phyloP scores from a whole-genome alignment of 1,284 basidiomycete species.

The Apiotrichum mycotoxinovorans region DNA sequence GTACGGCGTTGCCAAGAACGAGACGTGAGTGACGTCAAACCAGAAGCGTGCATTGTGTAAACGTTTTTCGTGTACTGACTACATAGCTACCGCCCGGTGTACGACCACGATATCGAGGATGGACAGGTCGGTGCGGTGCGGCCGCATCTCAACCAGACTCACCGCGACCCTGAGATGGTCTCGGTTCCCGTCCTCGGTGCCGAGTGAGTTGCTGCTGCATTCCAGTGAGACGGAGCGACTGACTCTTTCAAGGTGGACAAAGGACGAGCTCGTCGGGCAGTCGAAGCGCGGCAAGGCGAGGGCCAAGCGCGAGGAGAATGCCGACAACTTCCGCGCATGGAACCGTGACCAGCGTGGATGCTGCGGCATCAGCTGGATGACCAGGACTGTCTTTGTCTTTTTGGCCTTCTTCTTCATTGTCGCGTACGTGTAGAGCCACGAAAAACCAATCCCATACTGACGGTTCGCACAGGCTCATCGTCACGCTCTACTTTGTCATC shows the following conservation, averaged over 20 bases:
- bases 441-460: background rate
- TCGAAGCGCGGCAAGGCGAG: constrained; percentile 65
- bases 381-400: constrained; percentile 64
- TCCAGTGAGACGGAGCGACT: too few relatives aligned
- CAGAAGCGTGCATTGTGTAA: background rate
- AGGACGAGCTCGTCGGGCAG: constrained; percentile 68
- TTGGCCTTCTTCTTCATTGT: constrained; percentile 61
- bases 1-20: constrained; percentile 55
- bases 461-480: constrained; percentile 55
- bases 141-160: background rate
- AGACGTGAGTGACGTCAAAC: constrained; percentile 43
- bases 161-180: constrained; percentile 19
- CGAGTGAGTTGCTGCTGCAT: constrained; percentile 58
- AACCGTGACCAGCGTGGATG: constrained; percentile 67
- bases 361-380: constrained; percentile 68
- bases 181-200: constrained; percentile 81
- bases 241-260: constrained; percentile 73
- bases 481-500: constrained; percentile 69
- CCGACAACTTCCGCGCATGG: constrained; percentile 63
- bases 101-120: constrained; percentile 27
- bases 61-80: constrained; percentile 6
- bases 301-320: constrained; percentile 58
- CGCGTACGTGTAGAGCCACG: constrained; percentile 56
- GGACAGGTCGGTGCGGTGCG: background rate
- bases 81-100: constrained; percentile 29